Evolutionary conservation across 2,329 filamentous ascomycete genomes (phyloP).

Genomic region (Magnaporthiopsis poae): DNA sequence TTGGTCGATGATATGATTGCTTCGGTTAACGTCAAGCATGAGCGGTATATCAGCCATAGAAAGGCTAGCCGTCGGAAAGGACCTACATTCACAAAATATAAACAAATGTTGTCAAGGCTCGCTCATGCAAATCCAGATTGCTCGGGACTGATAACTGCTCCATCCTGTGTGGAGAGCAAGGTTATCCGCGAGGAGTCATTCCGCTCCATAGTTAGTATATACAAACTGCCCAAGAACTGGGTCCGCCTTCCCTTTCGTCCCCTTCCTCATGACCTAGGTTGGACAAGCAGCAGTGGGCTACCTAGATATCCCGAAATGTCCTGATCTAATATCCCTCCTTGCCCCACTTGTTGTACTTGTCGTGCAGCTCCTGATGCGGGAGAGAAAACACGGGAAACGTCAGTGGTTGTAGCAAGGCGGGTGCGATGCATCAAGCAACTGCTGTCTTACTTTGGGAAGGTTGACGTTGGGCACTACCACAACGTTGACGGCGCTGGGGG

Average conservation of each 20-base stretch:
- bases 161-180: neutral
- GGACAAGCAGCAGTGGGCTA: neutral
- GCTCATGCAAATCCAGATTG: neutral
- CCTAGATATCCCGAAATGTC: neutral
- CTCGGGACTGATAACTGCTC: neutral
- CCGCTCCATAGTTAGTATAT: neutral
- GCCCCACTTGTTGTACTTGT: constrained; percentile 99
- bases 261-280: neutral
- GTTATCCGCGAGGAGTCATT: neutral
- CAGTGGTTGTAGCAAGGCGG: neutral
- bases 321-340: constrained; percentile 74
- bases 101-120: neutral
- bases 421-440: neutral
- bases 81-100: too few relatives aligned
- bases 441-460: constrained; percentile 63
- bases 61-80: too few relatives aligned
- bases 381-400: neutral
- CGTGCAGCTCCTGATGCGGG: constrained; percentile 64
- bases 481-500: constrained; percentile 88
- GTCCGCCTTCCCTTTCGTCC: neutral
- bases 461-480: constrained; percentile 90
- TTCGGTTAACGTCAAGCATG: neutral
- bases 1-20: too few relatives aligned
- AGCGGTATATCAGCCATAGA: too few relatives aligned
- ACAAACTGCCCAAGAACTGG: neutral